Evolutionary conservation across 73 alveolate genomes (phyloP).

Genomic region (Breviolum minutum): DNA sequence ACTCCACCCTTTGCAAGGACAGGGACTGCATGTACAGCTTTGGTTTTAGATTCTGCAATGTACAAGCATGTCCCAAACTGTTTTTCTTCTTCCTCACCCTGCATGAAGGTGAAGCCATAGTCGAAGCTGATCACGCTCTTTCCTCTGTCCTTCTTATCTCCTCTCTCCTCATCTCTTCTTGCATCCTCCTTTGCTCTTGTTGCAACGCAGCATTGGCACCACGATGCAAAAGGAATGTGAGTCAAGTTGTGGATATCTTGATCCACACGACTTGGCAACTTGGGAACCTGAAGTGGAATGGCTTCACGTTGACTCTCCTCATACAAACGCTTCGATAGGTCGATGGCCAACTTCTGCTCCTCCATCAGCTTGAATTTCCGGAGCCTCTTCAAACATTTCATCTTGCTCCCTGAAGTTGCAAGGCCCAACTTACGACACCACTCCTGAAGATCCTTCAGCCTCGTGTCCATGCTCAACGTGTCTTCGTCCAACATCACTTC

Average conservation of each 20-base stretch:
- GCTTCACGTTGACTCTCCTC: too few species aligned
- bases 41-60: background rate
- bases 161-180: background rate
- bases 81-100: background rate
- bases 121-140: background rate
- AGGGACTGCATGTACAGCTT: background rate
- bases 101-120: slow-evolving; percentile 1
- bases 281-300: too few species aligned
- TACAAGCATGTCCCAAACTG: slow-evolving; percentile 2
- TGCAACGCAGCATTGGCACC: too few species aligned
- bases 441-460: background rate
- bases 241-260: too few species aligned
- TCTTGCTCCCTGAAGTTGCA: too few species aligned
- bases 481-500: background rate
- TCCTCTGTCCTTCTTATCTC: background rate
- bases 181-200: background rate
- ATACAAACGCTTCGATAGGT: too few species aligned
- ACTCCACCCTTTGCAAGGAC: background rate
- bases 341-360: too few species aligned
- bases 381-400: too few species aligned
- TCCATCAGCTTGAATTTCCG: too few species aligned
- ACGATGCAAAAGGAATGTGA: too few species aligned
- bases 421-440: too few species aligned
- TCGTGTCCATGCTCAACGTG: background rate
- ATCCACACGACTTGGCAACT: too few species aligned